Evolutionary conservation across 2,329 filamentous ascomycete species (phyloP).

Genomic region (Leptographium flavum): DNA sequence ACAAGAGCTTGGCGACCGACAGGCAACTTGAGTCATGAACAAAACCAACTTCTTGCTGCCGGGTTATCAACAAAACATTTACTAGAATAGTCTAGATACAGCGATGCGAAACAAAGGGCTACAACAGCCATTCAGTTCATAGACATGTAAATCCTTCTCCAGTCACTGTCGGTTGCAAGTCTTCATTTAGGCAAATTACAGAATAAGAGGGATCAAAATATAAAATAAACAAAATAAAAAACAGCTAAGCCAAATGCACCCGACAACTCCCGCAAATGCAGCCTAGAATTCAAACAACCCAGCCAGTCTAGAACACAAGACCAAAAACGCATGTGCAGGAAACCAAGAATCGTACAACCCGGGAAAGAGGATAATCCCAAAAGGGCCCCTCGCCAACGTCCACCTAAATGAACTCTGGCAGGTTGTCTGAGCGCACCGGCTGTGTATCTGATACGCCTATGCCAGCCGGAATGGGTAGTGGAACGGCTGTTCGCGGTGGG

Average conservation of each 20-base stretch:
- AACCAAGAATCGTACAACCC: not conserved
- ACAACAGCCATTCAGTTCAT: too few species aligned
- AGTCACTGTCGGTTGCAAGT: too few species aligned
- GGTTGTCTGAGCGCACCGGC: not conserved
- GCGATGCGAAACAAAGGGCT: too few species aligned
- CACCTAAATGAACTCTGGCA: slow-evolving; percentile 11
- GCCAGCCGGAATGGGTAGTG: not conserved
- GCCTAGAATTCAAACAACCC: not conserved
- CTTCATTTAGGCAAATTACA: too few species aligned
- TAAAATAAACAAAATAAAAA: not conserved
- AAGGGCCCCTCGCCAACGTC: not conserved
- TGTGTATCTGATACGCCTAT: not conserved
- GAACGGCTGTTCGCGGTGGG: not conserved
- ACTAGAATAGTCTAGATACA: too few species aligned
- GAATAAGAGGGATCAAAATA: too few species aligned
- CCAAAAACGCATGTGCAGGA: not conserved
- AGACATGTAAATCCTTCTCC: too few species aligned
- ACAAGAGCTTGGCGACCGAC: not conserved
- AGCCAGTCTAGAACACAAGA: not conserved
- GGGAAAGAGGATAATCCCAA: not conserved
- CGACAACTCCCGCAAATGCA: not conserved
- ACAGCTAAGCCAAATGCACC: not conserved
- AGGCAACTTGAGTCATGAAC: not conserved
- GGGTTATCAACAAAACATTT: too few species aligned
- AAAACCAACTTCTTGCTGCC: too few species aligned